phyloP scores from a whole-genome alignment of 768 basidiomycete species.

The Boletus rex-veris region DNA sequence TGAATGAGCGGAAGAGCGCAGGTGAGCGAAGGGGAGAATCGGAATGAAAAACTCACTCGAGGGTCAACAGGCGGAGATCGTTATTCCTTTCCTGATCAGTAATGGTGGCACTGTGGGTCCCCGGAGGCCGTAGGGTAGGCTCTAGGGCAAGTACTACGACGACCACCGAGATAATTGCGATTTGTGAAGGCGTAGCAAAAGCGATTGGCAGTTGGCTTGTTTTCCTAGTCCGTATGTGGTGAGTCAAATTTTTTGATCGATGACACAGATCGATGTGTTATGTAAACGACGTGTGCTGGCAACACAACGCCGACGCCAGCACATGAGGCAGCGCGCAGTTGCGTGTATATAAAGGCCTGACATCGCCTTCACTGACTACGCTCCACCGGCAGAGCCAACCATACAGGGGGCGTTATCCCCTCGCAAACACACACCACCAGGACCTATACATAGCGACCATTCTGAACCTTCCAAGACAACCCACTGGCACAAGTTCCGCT shows the following conservation, averaged over 20 bases:
- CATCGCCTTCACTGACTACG: slow-evolving; percentile 18
- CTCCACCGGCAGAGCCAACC: slow-evolving; percentile 10
- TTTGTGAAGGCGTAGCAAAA: slow-evolving; percentile 18
- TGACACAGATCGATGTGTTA: slow-evolving; percentile 14
- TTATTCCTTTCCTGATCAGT: slow-evolving; percentile 72
- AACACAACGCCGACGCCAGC: slow-evolving; percentile 5
- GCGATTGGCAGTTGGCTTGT: slow-evolving; percentile 19
- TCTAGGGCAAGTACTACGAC: slow-evolving; percentile 21
- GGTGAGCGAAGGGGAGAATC: slow-evolving; percentile 9
- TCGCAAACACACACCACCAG: slow-evolving; percentile 6
- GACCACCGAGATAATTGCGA: slow-evolving; percentile 16
- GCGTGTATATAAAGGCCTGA: slow-evolving; percentile 13
- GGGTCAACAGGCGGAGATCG: slow-evolving; percentile 81
- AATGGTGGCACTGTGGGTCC: slow-evolving; percentile 52
- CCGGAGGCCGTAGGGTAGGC: slow-evolving; percentile 37
- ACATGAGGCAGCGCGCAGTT: slow-evolving; percentile 9
- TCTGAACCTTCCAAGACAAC: background rate
- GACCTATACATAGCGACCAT: slow-evolving; percentile 17
- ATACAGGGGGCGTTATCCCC: slow-evolving; percentile 14
- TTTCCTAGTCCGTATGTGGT: background rate
- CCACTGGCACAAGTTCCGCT: slow-evolving; percentile 25
- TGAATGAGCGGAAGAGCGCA: slow-evolving; percentile 14
- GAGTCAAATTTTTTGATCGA: slow-evolving; percentile 19
- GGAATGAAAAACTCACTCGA: slow-evolving; percentile 50
- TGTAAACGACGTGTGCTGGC: slow-evolving; percentile 13